Evolutionary conservation across 2,329 filamentous ascomycete genomes (phyloP), one percentile per base, ranked within the genome.

Genomic region (Ascomycota sp.): DNA sequence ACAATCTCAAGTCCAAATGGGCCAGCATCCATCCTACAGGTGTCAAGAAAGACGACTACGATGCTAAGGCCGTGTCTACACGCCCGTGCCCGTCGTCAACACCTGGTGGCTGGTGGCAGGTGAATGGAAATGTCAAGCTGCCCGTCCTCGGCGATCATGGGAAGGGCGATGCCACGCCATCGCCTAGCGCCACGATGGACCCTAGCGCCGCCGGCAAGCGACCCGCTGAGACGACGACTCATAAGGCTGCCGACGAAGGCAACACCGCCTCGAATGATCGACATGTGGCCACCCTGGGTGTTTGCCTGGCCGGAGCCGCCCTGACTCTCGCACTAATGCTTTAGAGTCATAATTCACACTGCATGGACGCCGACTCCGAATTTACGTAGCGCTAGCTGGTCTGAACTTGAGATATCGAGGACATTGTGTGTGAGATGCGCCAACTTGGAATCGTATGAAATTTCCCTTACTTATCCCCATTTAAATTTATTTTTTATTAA

Each of bases 1-100:
- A 60, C 43, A 89, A 89, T 49, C 64, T 92, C 38, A 72, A 74
- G 56, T 62, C 58, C 25, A 72, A 80, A 43, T 92, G 82, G 82
- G 72, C 72, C 6, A 76, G 68, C 4, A 56, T 81, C 35, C 66
- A 58, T 7, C 80, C 82, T 0, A 69, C 69, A 0, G 77, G 81
- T 27, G 65, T 86, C 30, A 62, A 64, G 30, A 65, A 64, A 34
- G 64, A 68, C 2, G 65, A 66, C 25, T 91, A 91, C 55, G 64
- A 66, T 16, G 61, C 73, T 6, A 62, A 57, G 2, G 57, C 61
- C 8, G 59, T 73, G 10, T 70, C 68, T 1, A 67, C 76, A 2
- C 69, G 76, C 3, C 56, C 64, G 2, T 92, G 82, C 52, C 82
- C 82, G 7, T 56, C 63, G 1, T 74, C 69, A 25, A 86, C 78